Evolutionary conservation across 129 eudicot species (phyloP), one percentile per base, ranked within the genome.

Genomic region (Artemisia tridentata): DNA sequence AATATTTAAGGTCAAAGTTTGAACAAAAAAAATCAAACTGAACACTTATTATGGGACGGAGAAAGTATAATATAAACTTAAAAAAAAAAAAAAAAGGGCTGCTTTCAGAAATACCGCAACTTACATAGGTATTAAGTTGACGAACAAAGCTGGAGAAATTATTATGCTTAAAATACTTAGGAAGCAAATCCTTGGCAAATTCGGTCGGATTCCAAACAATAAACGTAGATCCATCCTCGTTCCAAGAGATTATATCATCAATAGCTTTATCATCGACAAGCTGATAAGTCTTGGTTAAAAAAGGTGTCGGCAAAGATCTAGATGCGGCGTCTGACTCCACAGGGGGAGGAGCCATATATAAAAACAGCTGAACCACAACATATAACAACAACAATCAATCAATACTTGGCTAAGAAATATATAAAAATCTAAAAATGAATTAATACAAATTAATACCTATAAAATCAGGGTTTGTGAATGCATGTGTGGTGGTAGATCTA

Each of bases 101-200:
- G 34, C 6, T 29, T 29, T 1, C 34, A 29, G 34, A 29, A 29
- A 29, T 29, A 29, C 34, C 34, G 34, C 5, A 6, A 38, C 96
- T 80, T 79, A 95, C 99, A 73, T 95, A 95, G 63, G 99, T 95
- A 68, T 95, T 95, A 4, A 95, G 86, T 72, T 95, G 99, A 19
- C 99, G 96, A 68, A 95, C 97, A 61, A 95, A 95, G 59, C 97
- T 90, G 16, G 99, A 95, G 84, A 95, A 90, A 74, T 95, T 95
- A 43, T 95, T 95, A 79, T 95, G 99, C 77, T 95, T 95, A 72
- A 95, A 95, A 67, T 84, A 95, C 48, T 85, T 91, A 0, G 99
- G 99, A 0, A 95, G 88, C 86, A 95, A 88, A 87, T 90, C 96
- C 72, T 81, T 81, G 12, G 99, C 99, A 21, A 95, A 95, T 57